Base-by-base conservation (phyloP, 2,329 filamentous ascomycete species). In the Stagonosporopsis chrysanthemi region DNA sequence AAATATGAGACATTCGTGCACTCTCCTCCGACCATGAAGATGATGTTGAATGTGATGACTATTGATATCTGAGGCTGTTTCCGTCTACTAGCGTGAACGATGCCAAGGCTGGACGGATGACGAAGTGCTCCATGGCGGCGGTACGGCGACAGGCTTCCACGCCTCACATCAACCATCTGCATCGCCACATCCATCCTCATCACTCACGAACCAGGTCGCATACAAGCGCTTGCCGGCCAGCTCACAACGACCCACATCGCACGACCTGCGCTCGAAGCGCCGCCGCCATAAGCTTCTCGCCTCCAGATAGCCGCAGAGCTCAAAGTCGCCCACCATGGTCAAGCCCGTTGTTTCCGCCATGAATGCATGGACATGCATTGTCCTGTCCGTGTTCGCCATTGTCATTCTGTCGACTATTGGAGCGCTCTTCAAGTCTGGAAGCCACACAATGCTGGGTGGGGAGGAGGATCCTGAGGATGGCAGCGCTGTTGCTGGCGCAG, bases 311-410 rank as follows among this genome's bases (percentile, higher is more conserved):
- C 40, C 33, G 33, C 47, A 51, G 49, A 59, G 52, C 56, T 57
- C 36, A 17, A 40, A 63, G 35, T 38, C 64, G 66, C 60, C 66
- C 64, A 68, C 43, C 74, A 97, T 97, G 93, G 97, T 97, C 91
- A 97, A 97, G 88, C 93, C 94, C 68, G 83, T 98, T 75, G 91
- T 98, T 69, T 90, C 91, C 75, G 89, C 92, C 66, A 86, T 93
- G 81, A 93, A 96, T 81, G 94, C 93, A 73, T 97, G 93, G 92
- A 91, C 88, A 82, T 97, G 93, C 84, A 90, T 88, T 62, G 81
- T 88, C 73, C 83, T 89, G 65, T 88, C 86, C 52, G 71, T 84
- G 61, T 88, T 88, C 69, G 86, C 85, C 52, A 86, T 89, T 66
- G 76, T 88, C 63, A 88, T 89, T 66, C 81, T 89, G 55, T 86